Evolutionary conservation across 2,329 filamentous ascomycete genomes (phyloP).

Genomic region (Talaromyces sp.): DNA sequence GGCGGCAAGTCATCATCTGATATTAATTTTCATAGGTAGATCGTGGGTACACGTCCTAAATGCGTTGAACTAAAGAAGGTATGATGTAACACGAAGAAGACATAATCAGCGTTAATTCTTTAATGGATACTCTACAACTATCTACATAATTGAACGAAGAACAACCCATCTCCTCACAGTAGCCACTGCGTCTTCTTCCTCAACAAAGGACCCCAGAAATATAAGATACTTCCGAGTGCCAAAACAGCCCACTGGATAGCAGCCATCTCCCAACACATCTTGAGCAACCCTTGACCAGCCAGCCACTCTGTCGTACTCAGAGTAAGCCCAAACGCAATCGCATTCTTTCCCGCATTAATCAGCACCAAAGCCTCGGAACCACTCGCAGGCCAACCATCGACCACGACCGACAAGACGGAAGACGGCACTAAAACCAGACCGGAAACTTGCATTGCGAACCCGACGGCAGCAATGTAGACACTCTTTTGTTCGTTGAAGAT

Average conservation of each 20-base stretch:
- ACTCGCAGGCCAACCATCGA: constrained; percentile 31
- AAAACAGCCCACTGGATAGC: constrained; percentile 35
- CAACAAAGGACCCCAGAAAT: constrained; percentile 30
- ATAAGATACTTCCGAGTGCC: constrained; percentile 30
- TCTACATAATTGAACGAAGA: too few relatives aligned
- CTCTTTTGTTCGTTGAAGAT: constrained; percentile 25
- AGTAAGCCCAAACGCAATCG: constrained; percentile 26
- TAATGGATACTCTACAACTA: neutral
- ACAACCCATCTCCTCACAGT: neutral
- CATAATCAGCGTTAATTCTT: neutral
- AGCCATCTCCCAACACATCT: constrained; percentile 38
- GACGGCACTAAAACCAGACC: constrained; percentile 34
- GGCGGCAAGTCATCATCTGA: neutral
- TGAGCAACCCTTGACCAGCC: constrained; percentile 27
- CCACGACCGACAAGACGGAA: constrained; percentile 35
- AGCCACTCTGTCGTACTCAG: constrained; percentile 32
- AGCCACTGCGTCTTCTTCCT: constrained; percentile 6
- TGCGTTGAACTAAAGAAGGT: neutral
- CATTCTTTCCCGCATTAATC: constrained; percentile 32
- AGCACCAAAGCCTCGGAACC: constrained; percentile 35
- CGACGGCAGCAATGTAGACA: constrained; percentile 28
- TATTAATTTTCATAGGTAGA: neutral
- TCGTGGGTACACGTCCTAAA: neutral
- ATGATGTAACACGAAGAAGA: neutral
- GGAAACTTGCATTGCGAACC: constrained; percentile 29